Evolutionary conservation across 1,284 basidiomycete genomes (phyloP), one percentile per base, ranked within the genome.

Genomic region (Tremellales sp.): DNA sequence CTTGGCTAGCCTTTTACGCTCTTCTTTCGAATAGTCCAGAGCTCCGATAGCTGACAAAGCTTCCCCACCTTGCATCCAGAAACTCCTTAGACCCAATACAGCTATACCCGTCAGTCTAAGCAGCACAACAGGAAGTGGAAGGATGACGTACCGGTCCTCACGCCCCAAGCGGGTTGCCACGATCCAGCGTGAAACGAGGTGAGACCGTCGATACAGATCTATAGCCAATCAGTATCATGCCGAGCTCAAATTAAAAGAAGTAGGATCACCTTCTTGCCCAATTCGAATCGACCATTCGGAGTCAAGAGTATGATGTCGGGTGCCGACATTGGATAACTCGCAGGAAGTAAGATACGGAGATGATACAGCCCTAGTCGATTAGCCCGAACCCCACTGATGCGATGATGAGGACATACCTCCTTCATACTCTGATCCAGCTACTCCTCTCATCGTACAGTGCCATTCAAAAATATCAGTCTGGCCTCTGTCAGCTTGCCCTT

Each of bases 101-200:
- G 89, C 91, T 86, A 64, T 48, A 37, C 2, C 17, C 19, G 36
- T 27, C 26, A 46, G 27, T 43, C 21, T 50, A 26, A 58, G 21
- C 3, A n/a, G 12, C 36, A 44, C 43, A 47, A 37, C 15, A 17
- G 24, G 37, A 22, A 29, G 44, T 6, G 42, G n/a, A 24, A 27
- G n/a, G 29, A 19, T n/a, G 52, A 76, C 73, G 43, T 54, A 84
- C 89, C 89, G 51, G 93, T 97, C 52, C 93, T 82, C 23, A 97
- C 88, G 49, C 93, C 93, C 93, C 93, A 97, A 12, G 93, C 91
- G 26, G 93, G 93, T 73, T 96, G 91, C 93, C 93, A 97, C 39
- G 61, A 64, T 2, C 69, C 70, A 21, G 70, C 65, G 51, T 74
- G 72, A 50, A 74, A 92, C 56, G 81, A 89, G 11, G 89, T 93